Evolutionary conservation across 192 early-diverging fungal species (phyloP).

Genomic region (Geranomyces variabilis): DNA sequence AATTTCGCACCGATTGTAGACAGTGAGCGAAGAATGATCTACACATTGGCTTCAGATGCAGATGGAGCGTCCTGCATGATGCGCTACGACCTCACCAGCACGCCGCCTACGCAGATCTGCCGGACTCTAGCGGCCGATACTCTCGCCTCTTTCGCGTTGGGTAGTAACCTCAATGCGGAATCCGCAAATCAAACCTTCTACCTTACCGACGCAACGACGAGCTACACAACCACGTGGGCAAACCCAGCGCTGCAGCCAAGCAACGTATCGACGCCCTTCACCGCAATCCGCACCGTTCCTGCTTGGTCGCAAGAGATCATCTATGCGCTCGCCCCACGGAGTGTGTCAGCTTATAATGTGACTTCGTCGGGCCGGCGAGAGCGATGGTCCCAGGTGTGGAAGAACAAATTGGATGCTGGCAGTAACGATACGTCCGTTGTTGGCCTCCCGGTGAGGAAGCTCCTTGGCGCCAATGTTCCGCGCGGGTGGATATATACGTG

Average conservation of each 20-base stretch:
- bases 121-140: neutral
- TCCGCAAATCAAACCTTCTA: conserved; percentile 8
- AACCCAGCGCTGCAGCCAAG: neutral
- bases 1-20: neutral
- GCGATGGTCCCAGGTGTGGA: conserved; percentile 2
- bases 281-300: neutral
- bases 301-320: conserved; percentile 1
- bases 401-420: conserved; percentile 5
- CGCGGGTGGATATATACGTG: conserved; percentile 20
- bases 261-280: neutral
- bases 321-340: neutral
- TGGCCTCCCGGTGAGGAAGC: neutral
- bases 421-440: neutral
- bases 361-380: neutral
- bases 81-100: conserved; percentile 3
- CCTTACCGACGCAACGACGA: neutral
- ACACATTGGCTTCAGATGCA: neutral
- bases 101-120: conserved; percentile 1
- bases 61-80: conserved; percentile 7
- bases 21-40: neutral
- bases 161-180: neutral
- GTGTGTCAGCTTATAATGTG: neutral
- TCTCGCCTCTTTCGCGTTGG: neutral
- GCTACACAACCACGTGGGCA: conserved; percentile 7
- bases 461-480: conserved; percentile 13